Percentiles rank a stretch among this genome's conserved stretches.
Evolutionary conservation across 805 yeast species (phyloP).

Genomic region (Spathaspora passalidarum): DNA sequence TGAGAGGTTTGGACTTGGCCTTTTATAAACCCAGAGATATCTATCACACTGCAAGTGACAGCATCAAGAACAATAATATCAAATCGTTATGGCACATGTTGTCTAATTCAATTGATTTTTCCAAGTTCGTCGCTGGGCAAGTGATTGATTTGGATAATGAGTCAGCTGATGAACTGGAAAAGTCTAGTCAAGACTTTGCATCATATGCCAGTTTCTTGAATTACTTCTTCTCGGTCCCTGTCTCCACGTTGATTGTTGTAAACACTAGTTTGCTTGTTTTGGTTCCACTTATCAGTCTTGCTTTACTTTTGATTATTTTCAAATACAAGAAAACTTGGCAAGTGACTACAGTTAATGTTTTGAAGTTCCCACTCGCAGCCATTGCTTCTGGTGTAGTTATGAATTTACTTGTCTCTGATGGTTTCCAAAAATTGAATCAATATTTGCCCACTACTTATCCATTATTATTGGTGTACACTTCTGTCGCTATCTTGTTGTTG

Average conservation of each 20-base stretch:
- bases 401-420: background rate
- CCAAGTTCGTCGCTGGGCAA: slow-evolving; percentile 36
- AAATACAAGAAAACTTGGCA: slow-evolving; percentile 47
- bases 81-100: slow-evolving; percentile 86
- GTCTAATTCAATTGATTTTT: slow-evolving; percentile 62
- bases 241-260: slow-evolving; percentile 45
- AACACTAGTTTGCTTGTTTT: slow-evolving; percentile 47
- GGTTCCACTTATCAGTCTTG: slow-evolving; percentile 52
- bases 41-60: slow-evolving; percentile 78
- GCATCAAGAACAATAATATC: slow-evolving; percentile 57
- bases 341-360: slow-evolving; percentile 24
- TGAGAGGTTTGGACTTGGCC: slow-evolving; percentile 87
- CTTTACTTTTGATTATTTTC: slow-evolving; percentile 48
- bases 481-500: slow-evolving; percentile 49
- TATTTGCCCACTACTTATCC: slow-evolving; percentile 40
- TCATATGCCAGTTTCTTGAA: slow-evolving; percentile 68
- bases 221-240: slow-evolving; percentile 51
- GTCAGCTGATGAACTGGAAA: slow-evolving; percentile 16
- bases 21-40: slow-evolving; percentile 81
- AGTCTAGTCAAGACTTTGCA: slow-evolving; percentile 34
- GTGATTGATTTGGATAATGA: slow-evolving; percentile 30
- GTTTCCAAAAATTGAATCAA: slow-evolving; percentile 16
- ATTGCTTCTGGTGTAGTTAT: slow-evolving; percentile 34
- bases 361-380: slow-evolving; percentile 60
- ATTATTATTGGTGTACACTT: slow-evolving; percentile 31